Evolutionary conservation across 2,329 filamentous ascomycete species (phyloP), one percentile per base, ranked within the genome.

Genomic region (Tympanopsis confertula): DNA sequence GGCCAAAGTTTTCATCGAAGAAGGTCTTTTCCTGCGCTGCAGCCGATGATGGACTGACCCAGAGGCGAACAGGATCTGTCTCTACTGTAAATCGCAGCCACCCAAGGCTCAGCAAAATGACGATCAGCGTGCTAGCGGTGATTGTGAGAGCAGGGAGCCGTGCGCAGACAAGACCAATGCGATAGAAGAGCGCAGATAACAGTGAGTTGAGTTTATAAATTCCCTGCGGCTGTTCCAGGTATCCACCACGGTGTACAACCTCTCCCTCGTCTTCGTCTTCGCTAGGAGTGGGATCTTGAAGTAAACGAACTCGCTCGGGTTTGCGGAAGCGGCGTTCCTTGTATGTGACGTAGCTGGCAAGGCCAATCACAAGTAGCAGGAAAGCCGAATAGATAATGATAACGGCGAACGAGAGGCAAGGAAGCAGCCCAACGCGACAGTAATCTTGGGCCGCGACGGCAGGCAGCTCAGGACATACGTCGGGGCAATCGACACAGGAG

Each of bases 251-350:
- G 47, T 84, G 75, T 3, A 91, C 76, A 38, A 88, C 71, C 42
- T 94, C 86, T 2, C 83, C 87, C 52, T 95, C 89, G 43, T 95
- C 89, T 45, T 98, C 91, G 41, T 96, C 88, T 45, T 96, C 89
- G 50, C 85, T 93, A 5, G 80, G 80, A 12, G 77, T 71, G 0
- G 83, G 71, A 50, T 94, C 89, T 50, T 94, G 87, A 20, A 98
- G 68, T 4, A 98, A 67, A 41, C 87, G 77, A n/a, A 93, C 71
- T 15, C 86, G 71, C 58, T 95, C 87, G 38, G 79, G 84, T 47
- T 84, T 85, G 43, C 78, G 77, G 54, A 76, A 71, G 13, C 78
- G 71, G 52, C 86, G 84, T 47, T 77, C 81, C 40, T 71, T 76
- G 62, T 83, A 93, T 2, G 79, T 80, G 29, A 86, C 69, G 51